Evolutionary conservation across 306 rosid genomes (phyloP).

Genomic region (Rosa lucieae): DNA sequence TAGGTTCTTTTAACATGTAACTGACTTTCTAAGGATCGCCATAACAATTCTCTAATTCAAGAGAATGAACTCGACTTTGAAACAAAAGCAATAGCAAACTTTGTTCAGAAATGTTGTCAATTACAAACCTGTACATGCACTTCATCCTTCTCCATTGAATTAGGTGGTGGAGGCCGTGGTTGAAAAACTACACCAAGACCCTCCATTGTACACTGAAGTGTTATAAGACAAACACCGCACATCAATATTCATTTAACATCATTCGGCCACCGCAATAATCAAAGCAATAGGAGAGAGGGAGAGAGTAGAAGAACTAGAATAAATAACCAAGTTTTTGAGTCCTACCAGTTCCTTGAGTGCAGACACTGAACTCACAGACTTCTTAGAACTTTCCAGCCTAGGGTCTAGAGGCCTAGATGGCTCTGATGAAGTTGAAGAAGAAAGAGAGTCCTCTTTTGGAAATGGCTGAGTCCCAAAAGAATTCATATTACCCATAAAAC

Average conservation of each 20-base stretch:
- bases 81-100: background rate
- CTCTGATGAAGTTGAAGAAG: constrained; percentile 57
- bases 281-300: background rate
- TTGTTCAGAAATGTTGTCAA: constrained; percentile 17
- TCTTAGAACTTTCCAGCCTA: constrained; percentile 66
- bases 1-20: background rate
- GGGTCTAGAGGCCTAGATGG: constrained; percentile 58
- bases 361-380: constrained; percentile 55
- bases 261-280: background rate
- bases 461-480: constrained; percentile 52
- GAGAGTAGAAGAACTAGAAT: background rate
- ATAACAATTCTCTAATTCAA: background rate
- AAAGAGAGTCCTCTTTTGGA: constrained; percentile 57
- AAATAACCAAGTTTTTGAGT: constrained; percentile 10
- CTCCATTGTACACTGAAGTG: constrained; percentile 71
- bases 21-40: background rate
- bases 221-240: constrained; percentile 32
- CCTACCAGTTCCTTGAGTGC: constrained; percentile 79
- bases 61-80: background rate
- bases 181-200: constrained; percentile 72
- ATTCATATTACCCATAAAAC: constrained; percentile 40
- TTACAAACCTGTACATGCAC: constrained; percentile 81
- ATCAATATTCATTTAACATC: constrained; percentile 17
- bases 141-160: constrained; percentile 70
- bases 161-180: constrained; percentile 46